Conservation (phyloP, 768 basidiomycete genomes). For the Coprinellus aureogranulatus region DNA sequence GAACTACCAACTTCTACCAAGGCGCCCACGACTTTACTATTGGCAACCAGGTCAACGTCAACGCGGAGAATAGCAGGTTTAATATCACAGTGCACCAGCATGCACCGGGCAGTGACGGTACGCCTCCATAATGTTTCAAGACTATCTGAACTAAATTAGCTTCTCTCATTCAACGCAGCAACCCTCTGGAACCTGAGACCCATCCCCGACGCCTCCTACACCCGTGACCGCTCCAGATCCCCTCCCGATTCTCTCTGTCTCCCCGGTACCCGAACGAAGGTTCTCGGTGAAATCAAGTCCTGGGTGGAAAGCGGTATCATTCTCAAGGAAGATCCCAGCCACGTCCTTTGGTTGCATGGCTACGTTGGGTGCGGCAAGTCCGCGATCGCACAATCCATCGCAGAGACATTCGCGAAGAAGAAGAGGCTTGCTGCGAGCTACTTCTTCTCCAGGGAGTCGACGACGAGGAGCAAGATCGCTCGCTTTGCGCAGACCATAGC, state of each 20-base stretch:
- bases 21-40: not conserved
- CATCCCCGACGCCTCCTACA: no score
- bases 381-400: slow-evolving; percentile 14
- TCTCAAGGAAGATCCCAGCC: not conserved
- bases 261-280: not conserved
- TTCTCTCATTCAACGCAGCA: no score
- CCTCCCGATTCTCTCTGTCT: not conserved
- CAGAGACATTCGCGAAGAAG: slow-evolving; percentile 1
- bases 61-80: not conserved
- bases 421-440: slow-evolving; percentile 10
- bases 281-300: not conserved
- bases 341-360: slow-evolving; percentile 10
- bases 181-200: no score
- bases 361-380: slow-evolving; percentile 20
- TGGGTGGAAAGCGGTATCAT: not conserved
- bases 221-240: not conserved
- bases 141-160: no score
- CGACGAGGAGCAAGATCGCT: slow-evolving; percentile 1
- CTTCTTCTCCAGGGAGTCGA: slow-evolving; percentile 12
- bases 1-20: not conserved
- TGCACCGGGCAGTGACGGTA: no score
- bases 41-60: not conserved
- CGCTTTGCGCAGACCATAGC: slow-evolving; percentile 12
- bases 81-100: no score
- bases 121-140: no score